Evolutionary conservation across 73 alveolate genomes (phyloP).

Genomic region (Diophrys sp.): DNA sequence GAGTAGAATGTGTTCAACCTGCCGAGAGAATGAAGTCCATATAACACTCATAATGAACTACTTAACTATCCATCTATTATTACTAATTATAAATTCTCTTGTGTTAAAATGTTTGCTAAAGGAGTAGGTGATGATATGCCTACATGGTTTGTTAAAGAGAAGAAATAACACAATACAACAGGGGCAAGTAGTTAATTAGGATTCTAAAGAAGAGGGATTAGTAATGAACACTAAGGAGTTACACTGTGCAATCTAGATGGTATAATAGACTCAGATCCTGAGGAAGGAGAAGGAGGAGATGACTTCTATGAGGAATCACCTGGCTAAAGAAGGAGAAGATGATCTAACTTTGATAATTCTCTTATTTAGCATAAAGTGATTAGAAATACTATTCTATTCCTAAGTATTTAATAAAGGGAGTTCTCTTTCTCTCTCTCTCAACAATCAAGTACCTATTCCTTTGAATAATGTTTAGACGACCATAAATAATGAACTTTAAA

Average conservation of each 20-base stretch:
- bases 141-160: constrained; percentile 10
- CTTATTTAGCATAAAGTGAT: not conserved
- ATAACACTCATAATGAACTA: constrained; percentile 12
- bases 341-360: not conserved
- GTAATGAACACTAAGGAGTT: constrained; percentile 1
- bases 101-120: constrained; percentile 7
- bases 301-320: not conserved
- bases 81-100: not conserved
- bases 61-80: constrained; percentile 7
- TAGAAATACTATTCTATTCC: constrained; percentile 8
- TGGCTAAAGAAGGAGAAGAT: not conserved
- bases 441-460: too few relatives aligned
- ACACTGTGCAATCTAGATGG: constrained; percentile 2
- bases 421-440: too few relatives aligned
- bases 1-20: constrained; percentile 74
- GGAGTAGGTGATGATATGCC: constrained; percentile 13
- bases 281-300: not conserved
- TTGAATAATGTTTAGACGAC: too few relatives aligned
- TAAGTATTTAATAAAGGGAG: constrained; percentile 7
- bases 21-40: constrained; percentile 40
- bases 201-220: constrained; percentile 11
- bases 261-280: not conserved
- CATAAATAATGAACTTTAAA: too few relatives aligned
- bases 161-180: constrained; percentile 1
- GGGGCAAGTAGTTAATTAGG: not conserved